Evolutionary conservation across 306 rosid species (phyloP).

Genomic region (Herpetospermum pedunculosum): DNA sequence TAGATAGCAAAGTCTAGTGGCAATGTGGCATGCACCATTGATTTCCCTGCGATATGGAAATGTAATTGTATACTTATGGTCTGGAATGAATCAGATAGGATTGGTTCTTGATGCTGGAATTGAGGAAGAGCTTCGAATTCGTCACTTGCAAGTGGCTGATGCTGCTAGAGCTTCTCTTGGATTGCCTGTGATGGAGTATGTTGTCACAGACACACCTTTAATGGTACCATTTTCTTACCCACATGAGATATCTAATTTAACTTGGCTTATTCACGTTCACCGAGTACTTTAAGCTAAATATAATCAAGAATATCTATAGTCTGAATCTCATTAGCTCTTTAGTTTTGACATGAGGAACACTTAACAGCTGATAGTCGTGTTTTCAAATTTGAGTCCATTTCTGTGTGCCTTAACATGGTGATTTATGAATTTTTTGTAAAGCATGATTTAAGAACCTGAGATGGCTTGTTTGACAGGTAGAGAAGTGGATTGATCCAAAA

Average conservation of each 20-base stretch:
- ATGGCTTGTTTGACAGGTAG: conserved; percentile 42
- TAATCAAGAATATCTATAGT: background rate
- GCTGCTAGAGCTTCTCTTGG: conserved; percentile 93
- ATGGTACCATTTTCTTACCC: conserved; percentile 32
- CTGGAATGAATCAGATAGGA: conserved; percentile 50
- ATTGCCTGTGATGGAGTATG: conserved; percentile 63
- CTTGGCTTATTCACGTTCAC: background rate
- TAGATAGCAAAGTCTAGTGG: background rate
- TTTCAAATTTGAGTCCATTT: background rate
- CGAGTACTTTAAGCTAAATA: background rate
- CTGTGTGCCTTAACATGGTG: background rate
- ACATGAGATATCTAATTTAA: background rate
- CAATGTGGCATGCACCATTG: background rate
- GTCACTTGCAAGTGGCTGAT: conserved; percentile 85
- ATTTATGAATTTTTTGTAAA: background rate
- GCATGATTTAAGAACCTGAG: conserved; percentile 16
- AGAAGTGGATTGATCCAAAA: conserved; percentile 74
- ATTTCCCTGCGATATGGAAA: background rate
- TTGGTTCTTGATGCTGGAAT: conserved; percentile 85
- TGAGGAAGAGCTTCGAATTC: conserved; percentile 59
- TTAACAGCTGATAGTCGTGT: background rate
- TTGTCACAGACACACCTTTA: conserved; percentile 66
- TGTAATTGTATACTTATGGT: background rate
- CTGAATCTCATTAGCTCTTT: background rate
- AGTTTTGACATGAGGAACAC: background rate